Evolutionary conservation across 202 grass and related monocot genomes (phyloP).

Genomic region (Cymbopogon flexuosus): DNA sequence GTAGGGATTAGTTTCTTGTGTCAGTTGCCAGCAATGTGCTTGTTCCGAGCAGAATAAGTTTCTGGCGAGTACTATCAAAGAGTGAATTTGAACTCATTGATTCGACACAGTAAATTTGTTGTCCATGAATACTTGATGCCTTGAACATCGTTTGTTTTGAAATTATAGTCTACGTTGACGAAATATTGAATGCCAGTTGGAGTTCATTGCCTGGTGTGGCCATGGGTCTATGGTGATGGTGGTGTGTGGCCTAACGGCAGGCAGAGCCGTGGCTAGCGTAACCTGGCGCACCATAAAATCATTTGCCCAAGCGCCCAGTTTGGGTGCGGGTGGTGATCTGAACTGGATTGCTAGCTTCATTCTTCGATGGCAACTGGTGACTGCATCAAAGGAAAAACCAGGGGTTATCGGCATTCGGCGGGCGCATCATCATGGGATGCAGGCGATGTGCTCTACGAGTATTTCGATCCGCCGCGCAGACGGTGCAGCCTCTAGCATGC

Average conservation of each 20-base stretch:
- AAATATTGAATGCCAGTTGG: background rate
- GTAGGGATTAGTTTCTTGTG: conserved; percentile 23
- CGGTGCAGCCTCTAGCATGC: background rate
- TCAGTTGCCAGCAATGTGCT: conserved; percentile 34
- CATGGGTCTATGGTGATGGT: background rate
- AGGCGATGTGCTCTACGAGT: background rate
- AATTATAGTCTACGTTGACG: conserved; percentile 17
- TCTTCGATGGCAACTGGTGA: background rate
- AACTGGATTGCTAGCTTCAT: background rate
- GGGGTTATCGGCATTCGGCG: background rate
- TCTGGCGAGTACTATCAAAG: conserved; percentile 16
- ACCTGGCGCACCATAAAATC: background rate
- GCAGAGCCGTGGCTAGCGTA: background rate
- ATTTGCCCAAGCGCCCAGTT: too few relatives aligned
- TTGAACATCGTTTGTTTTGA: background rate
- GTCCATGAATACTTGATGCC: background rate
- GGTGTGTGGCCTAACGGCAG: background rate
- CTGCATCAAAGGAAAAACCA: background rate
- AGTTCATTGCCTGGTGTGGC: background rate
- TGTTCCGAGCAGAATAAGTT: conserved; percentile 42
- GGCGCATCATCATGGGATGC: background rate
- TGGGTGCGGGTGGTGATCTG: background rate
- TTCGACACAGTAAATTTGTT: conserved; percentile 17
- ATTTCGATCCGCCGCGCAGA: background rate
- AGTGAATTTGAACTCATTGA: conserved; percentile 16